Evolutionary conservation across 129 eudicot species (phyloP).

Genomic region (Dittrichia graveolens): DNA sequence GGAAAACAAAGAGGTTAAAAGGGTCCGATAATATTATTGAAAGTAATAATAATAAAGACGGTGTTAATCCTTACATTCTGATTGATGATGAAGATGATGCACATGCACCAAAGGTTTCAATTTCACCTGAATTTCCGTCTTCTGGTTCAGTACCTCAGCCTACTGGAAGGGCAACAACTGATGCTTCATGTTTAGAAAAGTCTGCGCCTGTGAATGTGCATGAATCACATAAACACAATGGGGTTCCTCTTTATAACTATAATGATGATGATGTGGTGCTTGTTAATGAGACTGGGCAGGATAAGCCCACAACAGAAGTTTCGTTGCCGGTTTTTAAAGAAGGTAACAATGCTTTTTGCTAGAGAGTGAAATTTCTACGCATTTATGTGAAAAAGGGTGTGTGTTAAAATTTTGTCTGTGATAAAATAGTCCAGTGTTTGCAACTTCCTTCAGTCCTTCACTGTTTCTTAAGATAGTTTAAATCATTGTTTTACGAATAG

Average conservation of each 20-base stretch:
- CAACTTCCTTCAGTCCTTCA: not conserved
- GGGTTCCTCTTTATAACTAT: not conserved
- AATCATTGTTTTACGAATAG: not conserved
- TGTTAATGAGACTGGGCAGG: conserved; percentile 39
- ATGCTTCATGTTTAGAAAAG: conserved; percentile 15
- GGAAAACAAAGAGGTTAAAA: conserved; percentile 39
- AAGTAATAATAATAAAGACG: conserved; percentile 28
- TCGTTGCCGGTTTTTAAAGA: conserved; percentile 38
- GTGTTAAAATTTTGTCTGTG: not conserved
- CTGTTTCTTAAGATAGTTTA: not conserved
- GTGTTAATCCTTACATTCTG: conserved; percentile 18
- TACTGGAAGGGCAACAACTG: conserved; percentile 10
- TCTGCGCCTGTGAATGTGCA: not conserved
- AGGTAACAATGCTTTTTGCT: conserved; percentile 41
- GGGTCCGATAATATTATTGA: conserved; percentile 14
- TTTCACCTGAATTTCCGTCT: conserved; percentile 20
- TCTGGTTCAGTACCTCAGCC: conserved; percentile 23
- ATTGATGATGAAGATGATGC: conserved; percentile 42
- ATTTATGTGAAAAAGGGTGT: not conserved
- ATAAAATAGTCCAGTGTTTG: not conserved
- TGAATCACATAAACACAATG: conserved; percentile 25
- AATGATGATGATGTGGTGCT: conserved; percentile 43
- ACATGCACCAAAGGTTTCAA: conserved; percentile 23
- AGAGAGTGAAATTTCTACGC: not conserved
- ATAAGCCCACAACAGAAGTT: conserved; percentile 46